phyloP scores from a whole-genome alignment of 331 rosid species.

The Quercus lobata region DNA sequence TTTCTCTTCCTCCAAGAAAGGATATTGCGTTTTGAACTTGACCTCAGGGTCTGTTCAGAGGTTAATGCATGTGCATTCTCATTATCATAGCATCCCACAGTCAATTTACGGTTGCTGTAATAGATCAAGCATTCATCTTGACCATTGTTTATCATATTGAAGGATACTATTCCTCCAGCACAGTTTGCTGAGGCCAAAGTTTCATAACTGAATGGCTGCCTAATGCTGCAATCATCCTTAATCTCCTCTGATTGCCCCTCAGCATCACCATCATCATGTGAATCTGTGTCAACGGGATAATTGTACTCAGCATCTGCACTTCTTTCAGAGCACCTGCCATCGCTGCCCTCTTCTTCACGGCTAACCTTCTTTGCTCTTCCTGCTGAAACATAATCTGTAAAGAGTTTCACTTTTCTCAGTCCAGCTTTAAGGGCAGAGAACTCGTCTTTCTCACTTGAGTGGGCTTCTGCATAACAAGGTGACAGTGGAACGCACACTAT shows the following conservation, averaged over 20 bases:
- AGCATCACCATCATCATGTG: conserved; percentile 64
- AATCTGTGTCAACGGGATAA: conserved; percentile 91
- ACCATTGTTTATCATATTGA: conserved; percentile 41
- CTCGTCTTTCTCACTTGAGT: conserved; percentile 66
- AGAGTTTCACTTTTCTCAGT: conserved; percentile 80
- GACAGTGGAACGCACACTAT: conserved; percentile 49
- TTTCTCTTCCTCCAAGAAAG: conserved; percentile 98
- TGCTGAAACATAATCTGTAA: conserved; percentile 68
- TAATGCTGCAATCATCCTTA: conserved; percentile 65
- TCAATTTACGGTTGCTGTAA: conserved; percentile 73
- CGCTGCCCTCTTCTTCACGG: conserved; percentile 82
- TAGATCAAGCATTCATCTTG: conserved; percentile 81
- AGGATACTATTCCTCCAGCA: conserved; percentile 69
- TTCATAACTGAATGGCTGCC: conserved; percentile 96
- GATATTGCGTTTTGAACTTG: conserved; percentile 73
- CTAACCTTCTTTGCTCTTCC: conserved; percentile 64
- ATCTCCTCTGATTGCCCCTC: conserved; percentile 75
- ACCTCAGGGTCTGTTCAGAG: conserved; percentile 47
- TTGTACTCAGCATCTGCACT: conserved; percentile 83
- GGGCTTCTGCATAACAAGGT: conserved; percentile 46
- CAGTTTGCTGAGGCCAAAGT: conserved; percentile 72
- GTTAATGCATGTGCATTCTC: conserved; percentile 56
- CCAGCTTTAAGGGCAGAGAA: conserved; percentile 94
- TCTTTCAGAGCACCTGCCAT: conserved; percentile 72
- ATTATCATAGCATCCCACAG: conserved; percentile 39